Percentiles rank a stretch among this genome's conserved stretches.
Evolutionary conservation across 2,329 filamentous ascomycete genomes (phyloP).

Genomic region (Orbilia brochopaga): DNA sequence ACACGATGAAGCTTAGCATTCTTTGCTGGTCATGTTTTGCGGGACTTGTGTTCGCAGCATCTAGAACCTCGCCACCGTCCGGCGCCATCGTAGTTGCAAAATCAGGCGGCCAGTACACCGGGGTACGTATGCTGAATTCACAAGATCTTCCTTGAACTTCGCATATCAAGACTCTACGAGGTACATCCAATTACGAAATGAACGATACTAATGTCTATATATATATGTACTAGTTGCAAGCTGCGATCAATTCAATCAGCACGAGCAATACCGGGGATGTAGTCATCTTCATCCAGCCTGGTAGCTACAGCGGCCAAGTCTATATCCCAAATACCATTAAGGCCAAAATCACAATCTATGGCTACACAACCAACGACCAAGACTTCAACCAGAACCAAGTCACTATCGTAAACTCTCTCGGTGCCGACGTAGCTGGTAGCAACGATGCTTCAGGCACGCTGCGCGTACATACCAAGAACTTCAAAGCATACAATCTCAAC

Average conservation of each 20-base stretch:
- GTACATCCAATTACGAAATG: too few relatives aligned
- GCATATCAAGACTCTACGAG: too few relatives aligned
- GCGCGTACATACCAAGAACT: conserved; percentile 61
- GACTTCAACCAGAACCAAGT: conserved; percentile 66
- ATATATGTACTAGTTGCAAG: conserved; percentile 60
- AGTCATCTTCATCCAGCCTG: conserved; percentile 68
- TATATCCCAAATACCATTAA: conserved; percentile 61
- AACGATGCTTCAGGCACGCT: conserved; percentile 65
- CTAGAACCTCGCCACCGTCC: conserved; percentile 61
- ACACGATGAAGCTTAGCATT: conserved; percentile 42
- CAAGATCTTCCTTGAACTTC: too few relatives aligned
- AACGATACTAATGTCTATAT: too few relatives aligned
- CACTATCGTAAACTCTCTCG: conserved; percentile 60
- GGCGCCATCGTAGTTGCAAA: conserved; percentile 63
- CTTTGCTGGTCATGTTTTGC: conserved; percentile 21
- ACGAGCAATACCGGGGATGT: conserved; percentile 62
- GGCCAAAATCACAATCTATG: conserved; percentile 65
- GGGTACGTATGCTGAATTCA: conserved; percentile 51
- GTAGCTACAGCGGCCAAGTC: conserved; percentile 69
- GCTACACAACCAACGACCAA: conserved; percentile 65
- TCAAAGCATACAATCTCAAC: conserved; percentile 70
- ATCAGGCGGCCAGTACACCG: conserved; percentile 60
- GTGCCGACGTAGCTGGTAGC: conserved; percentile 57
- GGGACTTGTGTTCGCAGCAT: conserved; percentile 53
- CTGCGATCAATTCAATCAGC: conserved; percentile 67